Evolutionary conservation across 2,329 filamentous ascomycete species (phyloP).

Genomic region (Blastomyces percursus): DNA sequence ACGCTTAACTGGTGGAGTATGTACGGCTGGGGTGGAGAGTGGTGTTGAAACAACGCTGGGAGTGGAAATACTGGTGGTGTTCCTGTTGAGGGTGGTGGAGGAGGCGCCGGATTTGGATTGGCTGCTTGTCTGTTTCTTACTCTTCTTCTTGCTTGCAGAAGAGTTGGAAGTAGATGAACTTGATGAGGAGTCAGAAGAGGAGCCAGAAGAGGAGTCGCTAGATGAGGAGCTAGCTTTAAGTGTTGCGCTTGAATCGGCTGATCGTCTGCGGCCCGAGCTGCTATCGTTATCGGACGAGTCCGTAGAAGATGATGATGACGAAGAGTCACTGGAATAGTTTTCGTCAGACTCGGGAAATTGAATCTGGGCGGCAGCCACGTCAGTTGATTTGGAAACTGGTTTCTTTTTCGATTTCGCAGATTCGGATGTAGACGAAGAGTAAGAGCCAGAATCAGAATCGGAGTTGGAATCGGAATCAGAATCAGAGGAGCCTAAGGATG

Average conservation of each 20-base stretch:
- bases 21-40: conserved; percentile 20
- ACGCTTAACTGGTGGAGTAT: conserved; percentile 32
- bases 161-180: conserved; percentile 9
- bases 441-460: conserved; percentile 10
- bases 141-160: conserved; percentile 17
- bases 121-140: conserved; percentile 12
- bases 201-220: conserved; percentile 4
- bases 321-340: conserved; percentile 10
- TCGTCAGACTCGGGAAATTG: conserved; percentile 27
- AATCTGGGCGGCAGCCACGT: conserved; percentile 21
- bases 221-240: conserved; percentile 19
- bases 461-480: conserved; percentile 5
- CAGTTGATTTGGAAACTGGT: conserved; percentile 11
- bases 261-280: conserved; percentile 12
- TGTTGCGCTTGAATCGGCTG: conserved; percentile 25
- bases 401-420: conserved; percentile 21
- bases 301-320: conserved; percentile 16
- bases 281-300: conserved; percentile 7
- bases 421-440: conserved; percentile 15
- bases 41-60: conserved; percentile 44
- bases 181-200: conserved; percentile 8
- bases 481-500: conserved; percentile 8
- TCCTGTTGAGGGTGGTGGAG: conserved; percentile 10
- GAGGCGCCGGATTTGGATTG: conserved; percentile 24
- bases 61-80: conserved; percentile 13